Conservation (phyloP, 306 rosid species). For the Vigna mungo region DNA sequence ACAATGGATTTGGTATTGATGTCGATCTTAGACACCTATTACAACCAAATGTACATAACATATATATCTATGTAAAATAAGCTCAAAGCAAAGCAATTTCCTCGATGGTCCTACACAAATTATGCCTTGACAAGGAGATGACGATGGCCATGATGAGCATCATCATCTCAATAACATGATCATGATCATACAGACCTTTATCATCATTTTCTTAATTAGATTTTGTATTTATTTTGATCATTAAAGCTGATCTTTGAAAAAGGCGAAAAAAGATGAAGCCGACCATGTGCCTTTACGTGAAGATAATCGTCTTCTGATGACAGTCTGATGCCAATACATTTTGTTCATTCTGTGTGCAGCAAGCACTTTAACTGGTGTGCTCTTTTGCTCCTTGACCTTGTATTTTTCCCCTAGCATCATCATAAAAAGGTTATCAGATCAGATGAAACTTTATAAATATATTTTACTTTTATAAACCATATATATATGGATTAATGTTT, state of each 20-base stretch:
- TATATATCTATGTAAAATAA: not conserved
- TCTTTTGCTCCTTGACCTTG: conserved; percentile 26
- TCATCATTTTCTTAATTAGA: conserved; percentile 42
- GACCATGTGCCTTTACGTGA: conserved; percentile 40
- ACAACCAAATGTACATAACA: not conserved
- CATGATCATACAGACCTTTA: conserved; percentile 39
- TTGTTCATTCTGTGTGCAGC: conserved; percentile 30
- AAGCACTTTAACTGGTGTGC: conserved; percentile 28
- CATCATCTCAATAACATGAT: conserved; percentile 43
- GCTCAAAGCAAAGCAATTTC: conserved; percentile 16
- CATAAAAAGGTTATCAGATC: conserved; percentile 14
- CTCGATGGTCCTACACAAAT: conserved; percentile 32
- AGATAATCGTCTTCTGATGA: conserved; percentile 28
- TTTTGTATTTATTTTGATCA: conserved; percentile 38
- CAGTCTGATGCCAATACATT: conserved; percentile 29
- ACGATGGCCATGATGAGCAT: conserved; percentile 42
- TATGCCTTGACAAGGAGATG: conserved; percentile 38
- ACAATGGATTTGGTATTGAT: conserved; percentile 35
- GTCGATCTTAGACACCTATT: conserved; percentile 24
- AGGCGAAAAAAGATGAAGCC: not conserved
- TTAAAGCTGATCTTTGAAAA: conserved; percentile 23
- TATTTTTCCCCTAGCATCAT: conserved; percentile 35
- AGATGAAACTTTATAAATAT: not conserved
- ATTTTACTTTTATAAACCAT: not conserved
- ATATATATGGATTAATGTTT: not conserved